A percentile compares a stretch with the other conserved stretches of the same genome.
phyloP scores from a whole-genome alignment of 225 moss, liverwort and hornwort genomes.

The Sphagnum contortum region DNA sequence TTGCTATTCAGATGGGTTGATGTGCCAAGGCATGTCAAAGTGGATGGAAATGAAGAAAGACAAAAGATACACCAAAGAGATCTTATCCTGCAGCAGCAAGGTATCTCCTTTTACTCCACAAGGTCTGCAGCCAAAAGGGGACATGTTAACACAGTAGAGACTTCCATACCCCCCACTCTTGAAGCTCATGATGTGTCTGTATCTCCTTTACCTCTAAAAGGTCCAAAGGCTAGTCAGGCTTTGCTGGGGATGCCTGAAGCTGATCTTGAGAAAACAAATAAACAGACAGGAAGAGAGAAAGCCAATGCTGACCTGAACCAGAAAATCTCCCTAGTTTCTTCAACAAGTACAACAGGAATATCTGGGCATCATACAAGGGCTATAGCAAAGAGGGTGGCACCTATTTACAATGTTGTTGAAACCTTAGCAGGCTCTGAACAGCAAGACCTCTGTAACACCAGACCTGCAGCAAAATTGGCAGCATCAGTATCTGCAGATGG shows the following conservation, averaged over 20 bases:
- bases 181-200: slow-evolving; percentile 17
- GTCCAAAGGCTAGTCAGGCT: slow-evolving; percentile 5
- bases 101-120: slow-evolving; percentile 22
- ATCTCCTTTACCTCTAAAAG: slow-evolving; percentile 5
- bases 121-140: slow-evolving; percentile 27
- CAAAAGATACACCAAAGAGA: slow-evolving; percentile 14
- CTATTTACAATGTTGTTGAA: neutral
- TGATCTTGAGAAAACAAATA: slow-evolving; percentile 15
- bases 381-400: neutral
- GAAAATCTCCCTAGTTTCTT: slow-evolving; percentile 14
- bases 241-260: slow-evolving; percentile 18
- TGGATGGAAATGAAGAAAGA: slow-evolving; percentile 29
- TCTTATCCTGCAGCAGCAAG: slow-evolving; percentile 9
- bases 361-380: slow-evolving; percentile 5
- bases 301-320: slow-evolving; percentile 19
- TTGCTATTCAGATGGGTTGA: slow-evolving; percentile 38
- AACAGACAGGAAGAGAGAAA: slow-evolving; percentile 3
- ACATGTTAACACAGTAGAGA: too few relatives aligned
- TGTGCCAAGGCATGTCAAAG: slow-evolving; percentile 40
- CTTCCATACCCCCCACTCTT: neutral
- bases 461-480: too few relatives aligned
- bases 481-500: too few relatives aligned
- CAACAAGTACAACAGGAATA: slow-evolving; percentile 22
- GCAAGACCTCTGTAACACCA: too few relatives aligned
- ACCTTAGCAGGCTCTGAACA: too few relatives aligned